Evolutionary conservation across 1,284 basidiomycete species (phyloP).

Genomic region (Violaceomyces palustris): DNA sequence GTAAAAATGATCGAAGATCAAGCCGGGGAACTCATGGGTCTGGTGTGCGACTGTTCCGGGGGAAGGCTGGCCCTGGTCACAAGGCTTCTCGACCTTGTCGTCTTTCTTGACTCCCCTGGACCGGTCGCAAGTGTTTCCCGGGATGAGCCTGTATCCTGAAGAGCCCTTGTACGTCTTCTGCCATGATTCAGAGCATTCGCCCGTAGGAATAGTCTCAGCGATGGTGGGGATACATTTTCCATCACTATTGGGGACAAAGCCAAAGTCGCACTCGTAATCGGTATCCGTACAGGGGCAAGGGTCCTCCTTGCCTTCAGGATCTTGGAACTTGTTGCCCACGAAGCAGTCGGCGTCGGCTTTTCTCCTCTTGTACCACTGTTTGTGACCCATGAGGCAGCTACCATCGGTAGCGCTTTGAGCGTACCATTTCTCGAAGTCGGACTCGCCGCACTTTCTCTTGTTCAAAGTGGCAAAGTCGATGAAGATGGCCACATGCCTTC

Average conservation of each 20-base stretch:
- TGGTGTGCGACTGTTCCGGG: conserved; percentile 49
- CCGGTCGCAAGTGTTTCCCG: conserved; percentile 79
- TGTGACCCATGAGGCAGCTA: conserved; percentile 88
- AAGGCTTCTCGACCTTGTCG: conserved; percentile 66
- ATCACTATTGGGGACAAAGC: conserved; percentile 68
- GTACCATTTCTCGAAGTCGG: conserved; percentile 85
- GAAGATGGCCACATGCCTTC: conserved; percentile 68
- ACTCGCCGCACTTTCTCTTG: conserved; percentile 65
- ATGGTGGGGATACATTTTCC: conserved; percentile 71
- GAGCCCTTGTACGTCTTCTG: conserved; percentile 74
- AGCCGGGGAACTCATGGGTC: conserved; percentile 66
- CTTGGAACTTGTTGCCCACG: conserved; percentile 71
- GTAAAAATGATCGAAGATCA: conserved; percentile 74
- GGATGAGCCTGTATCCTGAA: conserved; percentile 84
- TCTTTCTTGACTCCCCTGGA: conserved; percentile 65
- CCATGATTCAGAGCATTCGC: conserved; percentile 62
- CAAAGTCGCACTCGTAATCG: conserved; percentile 94
- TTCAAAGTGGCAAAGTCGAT: conserved; percentile 77
- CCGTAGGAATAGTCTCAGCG: conserved; percentile 76
- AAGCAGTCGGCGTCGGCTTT: conserved; percentile 81
- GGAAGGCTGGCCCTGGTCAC: conserved; percentile 56
- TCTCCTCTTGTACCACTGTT: conserved; percentile 89
- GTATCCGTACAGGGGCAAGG: conserved; percentile 75
- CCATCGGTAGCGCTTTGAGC: conserved; percentile 63
- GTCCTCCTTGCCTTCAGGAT: conserved; percentile 63